These are phyloP conservation scores for Pythium graminicola DNA, from an alignment of 352 stramenopile genomes.

Conservation along the genomic window DNA sequence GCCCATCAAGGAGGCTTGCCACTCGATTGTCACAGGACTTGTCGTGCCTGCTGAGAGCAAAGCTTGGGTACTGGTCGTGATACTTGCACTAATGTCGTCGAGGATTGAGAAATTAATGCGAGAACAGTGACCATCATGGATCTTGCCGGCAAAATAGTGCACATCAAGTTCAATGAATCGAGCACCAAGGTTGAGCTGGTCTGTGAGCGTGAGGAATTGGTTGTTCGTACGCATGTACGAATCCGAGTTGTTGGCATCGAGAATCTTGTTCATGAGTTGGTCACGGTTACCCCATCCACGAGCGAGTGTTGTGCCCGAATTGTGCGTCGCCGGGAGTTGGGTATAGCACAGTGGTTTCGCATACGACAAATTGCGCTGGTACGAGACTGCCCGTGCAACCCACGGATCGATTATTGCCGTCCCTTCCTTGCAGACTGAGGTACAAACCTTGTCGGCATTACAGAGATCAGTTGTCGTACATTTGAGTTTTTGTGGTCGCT, in stretches of 20 bases:
- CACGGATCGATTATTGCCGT: conserved; percentile 48
- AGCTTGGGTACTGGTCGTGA: conserved; percentile 28
- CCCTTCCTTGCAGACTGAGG: conserved; percentile 52
- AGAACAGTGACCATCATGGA: conserved; percentile 77
- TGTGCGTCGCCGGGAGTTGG: conserved; percentile 64
- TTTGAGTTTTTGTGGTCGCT: conserved; percentile 31
- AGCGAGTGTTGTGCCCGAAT: conserved; percentile 63
- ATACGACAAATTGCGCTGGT: conserved; percentile 72
- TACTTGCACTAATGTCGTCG: conserved; percentile 36
- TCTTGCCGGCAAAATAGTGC: conserved; percentile 61
- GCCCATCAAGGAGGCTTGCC: conserved; percentile 53
- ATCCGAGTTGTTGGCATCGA: conserved; percentile 48
- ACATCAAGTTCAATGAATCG: conserved; percentile 77
- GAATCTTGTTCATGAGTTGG: conserved; percentile 56
- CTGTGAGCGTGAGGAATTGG: conserved; percentile 66
- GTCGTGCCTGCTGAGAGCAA: conserved; percentile 30
- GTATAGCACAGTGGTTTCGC: conserved; percentile 61
- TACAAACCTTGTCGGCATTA: conserved; percentile 55
- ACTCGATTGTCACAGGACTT: conserved; percentile 34
- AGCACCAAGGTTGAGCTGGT: conserved; percentile 71
- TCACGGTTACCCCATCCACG: conserved; percentile 70
- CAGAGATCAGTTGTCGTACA: conserved; percentile 51
- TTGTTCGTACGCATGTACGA: conserved; percentile 63
- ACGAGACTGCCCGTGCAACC: conserved; percentile 46
- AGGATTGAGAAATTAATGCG: conserved; percentile 49